Base-by-base conservation (phyloP, 108 stramenopile species). In the Nannochloropsis oceanica region DNA sequence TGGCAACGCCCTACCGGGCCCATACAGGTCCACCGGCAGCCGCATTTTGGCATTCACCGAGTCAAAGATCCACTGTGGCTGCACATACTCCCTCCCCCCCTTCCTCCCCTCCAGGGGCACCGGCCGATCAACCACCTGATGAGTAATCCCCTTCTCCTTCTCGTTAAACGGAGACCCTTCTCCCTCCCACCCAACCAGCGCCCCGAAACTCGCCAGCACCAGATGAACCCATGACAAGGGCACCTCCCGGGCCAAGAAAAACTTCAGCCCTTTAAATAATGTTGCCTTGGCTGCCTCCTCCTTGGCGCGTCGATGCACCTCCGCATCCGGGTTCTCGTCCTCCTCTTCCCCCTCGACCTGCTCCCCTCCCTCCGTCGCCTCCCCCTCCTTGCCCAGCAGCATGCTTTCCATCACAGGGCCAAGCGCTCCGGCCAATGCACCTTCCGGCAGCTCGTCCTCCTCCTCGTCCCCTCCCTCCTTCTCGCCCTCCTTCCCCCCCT, bases 41-140 rank as follows among this genome's bases (percentile, higher is more conserved):
- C 95, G 81, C 86, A 97, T 93, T 85, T 94, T 89, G 81, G 95
- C 95, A 89, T 99, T 99, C 73, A 95, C 89, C 81, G 93, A 94
- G 89, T 99, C 99, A 79, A 98, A 88, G 27, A 97, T 90, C 99
- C 99, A 99, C 90, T 99, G 99, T 18, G 99, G 99, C 89, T 99
- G 99, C 27, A 99, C 91, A 85, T 90, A 96, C 89, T 99, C 99
- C 83, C 97, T 86, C 14, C 93, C 93, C 90, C 93, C 95, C 13
- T 92, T 43, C 27, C 83, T 83, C 25, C 87, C 81, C 26, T 84
- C 87, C 26, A 26, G n/a, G 43, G 86, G 14, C 34, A 26, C 43
- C 20, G 89, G 89, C 26, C 89, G 85, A 27, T 90, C 89, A 0
- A 90, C 82, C 43, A 86, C n/a, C 86, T 97, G 95, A 89, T 99